Evolutionary conservation across 2,329 filamentous ascomycete species (phyloP), one percentile per base, ranked within the genome.

Genomic region (Xylariaceae sp.): DNA sequence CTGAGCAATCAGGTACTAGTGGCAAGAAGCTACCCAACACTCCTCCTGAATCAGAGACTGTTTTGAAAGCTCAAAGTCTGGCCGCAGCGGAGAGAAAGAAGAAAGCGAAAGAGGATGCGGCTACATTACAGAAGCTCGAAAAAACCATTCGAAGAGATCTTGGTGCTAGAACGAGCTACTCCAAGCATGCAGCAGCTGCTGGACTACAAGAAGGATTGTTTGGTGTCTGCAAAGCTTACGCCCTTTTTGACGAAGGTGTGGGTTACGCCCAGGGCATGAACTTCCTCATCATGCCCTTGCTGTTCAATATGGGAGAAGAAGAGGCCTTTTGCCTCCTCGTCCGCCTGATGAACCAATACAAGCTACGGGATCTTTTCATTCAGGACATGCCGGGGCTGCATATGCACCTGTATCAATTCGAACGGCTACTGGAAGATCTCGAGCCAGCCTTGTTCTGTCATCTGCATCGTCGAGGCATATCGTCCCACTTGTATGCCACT

Each of bases 191-290:
- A 50, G 86, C 91, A 51, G 87, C 90, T 25, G 86, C 91, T 50
- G 91, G 90, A 25, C 81, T 95, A 35, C 93, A 97, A 66, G 93
- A 97, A 59, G 88, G 88, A 7, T 77, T 98, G 8, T 97, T 95
- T 67, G 91, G 91, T 29, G 82, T 98, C 27, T 98, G 93, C 73
- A 98, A 97, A 67, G 91, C 93, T 2, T 98, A 98, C 68, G 93
- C 93, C 12, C 74, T 98, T 22, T 97, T 91, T 57, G 93, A 98
- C 60, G 90, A 95, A 60, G 86, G 77, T 6, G 93, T 98, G 27
- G 92, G 93, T 23, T 98, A 98, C 66, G 92, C 94, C 0, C 93
- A 98, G 67, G 93, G 93, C 62, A 96, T 98, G 87, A 98, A 97
- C 64, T 98, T 98, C 61, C 81, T 98, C 48, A 87, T 90, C 39